Evolutionary conservation across 345 rosid species (phyloP), one percentile per base, ranked within the genome.

Genomic region (Bruguiera gymnorhiza): DNA sequence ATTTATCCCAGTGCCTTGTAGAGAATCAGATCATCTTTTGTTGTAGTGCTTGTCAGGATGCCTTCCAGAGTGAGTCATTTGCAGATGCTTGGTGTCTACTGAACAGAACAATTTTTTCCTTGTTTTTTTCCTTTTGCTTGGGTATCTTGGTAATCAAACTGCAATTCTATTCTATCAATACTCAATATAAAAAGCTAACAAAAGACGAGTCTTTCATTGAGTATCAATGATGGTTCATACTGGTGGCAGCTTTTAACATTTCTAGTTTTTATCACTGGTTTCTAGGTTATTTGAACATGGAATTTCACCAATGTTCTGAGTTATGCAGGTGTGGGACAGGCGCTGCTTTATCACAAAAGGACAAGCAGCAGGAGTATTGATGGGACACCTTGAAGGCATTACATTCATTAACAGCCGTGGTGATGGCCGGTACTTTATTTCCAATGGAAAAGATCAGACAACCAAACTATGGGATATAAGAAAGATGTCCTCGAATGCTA

Each of bases 381-480:
- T 72, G 52, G 91, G 91, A 66, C 94, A 88, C 80, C 73, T 86
- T 56, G 86, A 86, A 85, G 90, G 93, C 69, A 72, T 88, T 73
- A 86, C 90, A 31, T 88, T 77, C 77, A 70, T 88, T 65, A 90
- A 88, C 62, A 86, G 88, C 69, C 88, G 77, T 60, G 84, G 86
- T 54, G 93, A 88, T 80, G 93, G 90, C 20, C 88, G 86, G 19
- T 86, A 88, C 65, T 80, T 88, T 31, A 88, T 88, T 76, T 86
- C 93, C 5, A 86, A 88, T 72, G 93, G 90, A 58, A 88, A 88
- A 80, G 93, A 88, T 75, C 93, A 88, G 80, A 82, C 83, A 20
- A 81, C 74, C 30, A 88, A 88, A 79, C 84, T 88, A 61, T 88
- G 93, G 93, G 93, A 88, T 81, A 86, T 88, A 70, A 75, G 93